Percentiles rank a stretch among this genome's conserved stretches.
Conservation (phyloP, 768 basidiomycete species). For the Panaeolus papilionaceus region DNA sequence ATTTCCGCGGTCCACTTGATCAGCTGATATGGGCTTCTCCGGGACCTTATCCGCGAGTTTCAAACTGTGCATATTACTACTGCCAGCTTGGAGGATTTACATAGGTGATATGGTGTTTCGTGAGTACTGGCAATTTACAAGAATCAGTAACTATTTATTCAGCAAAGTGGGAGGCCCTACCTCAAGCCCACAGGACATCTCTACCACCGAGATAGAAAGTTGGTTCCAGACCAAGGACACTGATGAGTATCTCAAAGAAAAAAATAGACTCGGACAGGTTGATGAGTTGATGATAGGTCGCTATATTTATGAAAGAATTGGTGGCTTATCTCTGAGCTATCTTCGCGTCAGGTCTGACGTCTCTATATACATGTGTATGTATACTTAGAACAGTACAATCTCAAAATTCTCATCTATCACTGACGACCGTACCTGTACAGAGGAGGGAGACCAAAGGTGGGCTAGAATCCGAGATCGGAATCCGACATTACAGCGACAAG, state of each 20-base stretch:
- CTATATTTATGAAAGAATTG: background rate
- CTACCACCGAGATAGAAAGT: no score
- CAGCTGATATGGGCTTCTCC: slow-evolving; percentile 12
- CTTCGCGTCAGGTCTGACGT: background rate
- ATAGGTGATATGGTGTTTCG: no score
- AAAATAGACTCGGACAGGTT: background rate
- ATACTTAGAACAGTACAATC: background rate
- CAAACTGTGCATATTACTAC: background rate
- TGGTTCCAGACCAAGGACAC: no score
- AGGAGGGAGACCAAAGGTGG: background rate
- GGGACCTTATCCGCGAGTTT: background rate
- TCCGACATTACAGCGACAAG: background rate
- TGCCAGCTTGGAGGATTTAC: no score
- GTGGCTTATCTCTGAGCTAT: background rate
- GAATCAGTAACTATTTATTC: no score
- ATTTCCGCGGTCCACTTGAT: slow-evolving; percentile 8
- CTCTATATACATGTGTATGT: background rate
- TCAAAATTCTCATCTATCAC: background rate
- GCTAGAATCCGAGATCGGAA: background rate
- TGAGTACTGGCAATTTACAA: no score
- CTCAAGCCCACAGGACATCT: no score
- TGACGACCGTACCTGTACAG: background rate
- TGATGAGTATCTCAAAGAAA: background rate
- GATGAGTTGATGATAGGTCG: background rate
- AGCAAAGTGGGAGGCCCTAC: no score